Conservation (phyloP, 352 stramenopile genomes). For the Phytophthora palmivora region DNA sequence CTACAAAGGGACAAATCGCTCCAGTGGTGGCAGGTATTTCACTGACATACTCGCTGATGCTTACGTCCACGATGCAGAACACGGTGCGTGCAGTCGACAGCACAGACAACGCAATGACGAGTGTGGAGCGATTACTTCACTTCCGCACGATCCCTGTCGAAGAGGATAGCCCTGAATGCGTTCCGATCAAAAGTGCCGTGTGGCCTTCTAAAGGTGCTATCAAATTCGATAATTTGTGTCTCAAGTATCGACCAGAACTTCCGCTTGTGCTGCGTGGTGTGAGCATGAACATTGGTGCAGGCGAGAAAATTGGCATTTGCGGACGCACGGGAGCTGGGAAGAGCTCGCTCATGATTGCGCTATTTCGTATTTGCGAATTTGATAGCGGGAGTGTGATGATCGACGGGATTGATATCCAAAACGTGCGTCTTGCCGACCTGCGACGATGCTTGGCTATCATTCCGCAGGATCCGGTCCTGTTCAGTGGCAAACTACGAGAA, state of each 20-base stretch:
- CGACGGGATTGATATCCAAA: conserved; percentile 81
- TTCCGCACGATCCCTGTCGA: conserved; percentile 35
- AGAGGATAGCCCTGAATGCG: conserved; percentile 21
- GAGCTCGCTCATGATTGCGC: conserved; percentile 52
- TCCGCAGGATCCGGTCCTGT: conserved; percentile 89
- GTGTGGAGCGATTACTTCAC: conserved; percentile 46
- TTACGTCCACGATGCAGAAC: conserved; percentile 53
- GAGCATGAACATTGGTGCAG: conserved; percentile 32
- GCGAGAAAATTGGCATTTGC: conserved; percentile 61
- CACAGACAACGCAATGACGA: conserved; percentile 51
- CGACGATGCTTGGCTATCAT: conserved; percentile 57
- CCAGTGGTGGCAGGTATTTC: conserved; percentile 37
- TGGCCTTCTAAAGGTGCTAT: conserved; percentile 45
- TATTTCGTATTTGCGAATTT: conserved; percentile 55
- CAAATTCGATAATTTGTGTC: conserved; percentile 35
- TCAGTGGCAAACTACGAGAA: conserved; percentile 88
- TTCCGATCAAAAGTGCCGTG: conserved; percentile 4
- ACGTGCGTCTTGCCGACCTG: conserved; percentile 42
- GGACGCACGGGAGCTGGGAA: conserved; percentile 54
- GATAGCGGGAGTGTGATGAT: conserved; percentile 82
- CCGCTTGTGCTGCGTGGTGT: conserved; percentile 50
- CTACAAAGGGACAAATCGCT: conserved; percentile 47
- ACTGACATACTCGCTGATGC: conserved; percentile 53
- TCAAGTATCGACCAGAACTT: conserved; percentile 49
- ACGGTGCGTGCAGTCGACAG: conserved; percentile 25